Base-by-base conservation (phyloP, 2,329 filamentous ascomycete species). In the Huntiella bhutanensis region DNA sequence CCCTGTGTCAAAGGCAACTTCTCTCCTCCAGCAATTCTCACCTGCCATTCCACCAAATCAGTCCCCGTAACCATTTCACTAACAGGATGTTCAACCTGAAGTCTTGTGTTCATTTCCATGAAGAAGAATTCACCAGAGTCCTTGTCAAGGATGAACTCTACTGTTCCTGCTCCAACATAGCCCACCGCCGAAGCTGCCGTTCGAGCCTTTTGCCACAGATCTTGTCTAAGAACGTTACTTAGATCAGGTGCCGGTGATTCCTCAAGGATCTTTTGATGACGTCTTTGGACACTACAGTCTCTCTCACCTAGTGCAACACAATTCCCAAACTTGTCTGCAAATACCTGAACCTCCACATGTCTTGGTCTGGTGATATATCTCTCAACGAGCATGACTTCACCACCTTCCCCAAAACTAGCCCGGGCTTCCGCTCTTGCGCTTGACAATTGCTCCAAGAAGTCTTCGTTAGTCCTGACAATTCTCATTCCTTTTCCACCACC, bases 11-110 rank as follows among this genome's bases (percentile, higher is more conserved):
- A 57, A 2, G 73, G 73, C 45, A 77, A 60, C 53, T 60, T 63
- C 62, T 76, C 72, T 32, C 72, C 70, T 5, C 68, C 69, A 2
- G 70, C 72, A 33, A 73, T 81, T 66, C 86, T 76, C 57, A 98
- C 84, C 63, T 98, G 91, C 91, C 91, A 98, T 57, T 88, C 80
- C 3, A 98, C 91, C 33, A 98, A 79, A 54, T 80, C 75, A 4
- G 75, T 71, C 4, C 75, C 75, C 2, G 75, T 80, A 42, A 79
- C 73, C 68, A 77, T 76, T 59, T 75, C 73, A 39, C 68, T 96
- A 15, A 96, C 91, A 0, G 91, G 91, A 56, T 98, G 91, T 64
- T 98, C 91, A 43, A 98, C 91, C 62, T 98, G 91, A 15, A 98
- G 67, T 44, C 91, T 73, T 0, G 91, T 95, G 56, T 84, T 81